Evolutionary conservation across 345 rosid species (phyloP), one percentile per base, ranked within the genome.

Genomic region (Hibiscus syriacus): DNA sequence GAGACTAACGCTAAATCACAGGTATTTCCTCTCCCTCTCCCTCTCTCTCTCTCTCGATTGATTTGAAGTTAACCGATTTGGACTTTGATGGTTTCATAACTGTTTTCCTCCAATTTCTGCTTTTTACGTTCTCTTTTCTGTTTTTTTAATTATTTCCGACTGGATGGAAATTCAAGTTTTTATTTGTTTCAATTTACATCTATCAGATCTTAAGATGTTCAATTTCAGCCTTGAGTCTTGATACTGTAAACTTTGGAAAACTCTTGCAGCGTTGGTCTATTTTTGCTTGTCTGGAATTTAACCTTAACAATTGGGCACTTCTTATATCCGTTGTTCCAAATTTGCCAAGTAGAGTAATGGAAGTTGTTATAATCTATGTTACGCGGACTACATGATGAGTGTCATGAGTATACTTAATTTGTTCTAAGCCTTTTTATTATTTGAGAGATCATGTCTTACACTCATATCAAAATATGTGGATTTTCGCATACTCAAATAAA

Each of bases 21-120:
- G 73, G 73, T 70, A 50, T 29, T 45, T 46, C 32, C 17, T 22
- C 14, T 70, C n/a, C n/a, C n/a, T n/a, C n/a, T n/a, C n/a, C n/a
- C n/a, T n/a, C n/a, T n/a, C n/a, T n/a, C n/a, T n/a, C 17, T 5
- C 46, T 23, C 1, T 52, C 25, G 34, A 39, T 67, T n/a, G 38
- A 23, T 10, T 25, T 27, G 60, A 30, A 52, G 10, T 32, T 66
- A 30, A 20, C 53, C 48, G 22, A 67, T 23, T 55, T n/a, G 52
- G 14, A 36, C 13, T 53, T 36, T 36, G 4, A 23, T 64, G 3
- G 26, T 22, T 25, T 67, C 25, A 5, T 9, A 16, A 43, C 46
- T 22, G 5, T 25, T 22, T 25, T 50, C 23, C 50, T 25, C 61
- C 46, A 16, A 36, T 34, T 54, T 67, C 50, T 53, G 9, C 3